Conservation (phyloP, 2,329 filamentous ascomycete species). For the Colletotrichum horii region DNA sequence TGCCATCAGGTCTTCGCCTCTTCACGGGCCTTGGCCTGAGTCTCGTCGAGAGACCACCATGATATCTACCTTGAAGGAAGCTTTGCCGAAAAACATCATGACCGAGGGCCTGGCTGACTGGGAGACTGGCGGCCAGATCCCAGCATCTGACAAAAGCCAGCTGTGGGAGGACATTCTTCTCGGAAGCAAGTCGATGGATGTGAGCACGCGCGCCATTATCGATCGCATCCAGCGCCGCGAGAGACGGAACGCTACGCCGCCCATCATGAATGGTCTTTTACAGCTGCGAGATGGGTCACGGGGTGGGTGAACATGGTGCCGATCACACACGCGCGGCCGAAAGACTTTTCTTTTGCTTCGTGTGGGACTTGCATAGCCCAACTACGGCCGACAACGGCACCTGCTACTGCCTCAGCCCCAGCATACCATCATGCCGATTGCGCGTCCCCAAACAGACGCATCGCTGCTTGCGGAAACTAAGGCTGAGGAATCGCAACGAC, state of each 20-base stretch:
- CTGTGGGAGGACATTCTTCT: conserved; percentile 27
- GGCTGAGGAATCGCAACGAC: neutral
- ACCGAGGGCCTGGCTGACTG: conserved; percentile 49
- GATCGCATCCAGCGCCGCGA: conserved; percentile 3
- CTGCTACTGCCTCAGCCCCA: neutral
- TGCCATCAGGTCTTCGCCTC: conserved; percentile 37
- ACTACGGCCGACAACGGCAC: neutral
- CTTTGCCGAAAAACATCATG: conserved; percentile 43
- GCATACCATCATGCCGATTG: neutral
- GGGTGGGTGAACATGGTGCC: neutral
- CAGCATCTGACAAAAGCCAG: conserved; percentile 22
- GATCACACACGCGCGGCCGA: neutral
- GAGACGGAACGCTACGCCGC: neutral
- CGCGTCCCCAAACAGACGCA: neutral
- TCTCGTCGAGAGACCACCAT: conserved; percentile 32
- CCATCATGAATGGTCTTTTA: conserved; percentile 17
- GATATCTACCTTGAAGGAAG: conserved; percentile 39
- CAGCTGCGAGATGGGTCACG: conserved; percentile 1
- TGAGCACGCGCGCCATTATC: neutral
- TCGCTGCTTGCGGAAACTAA: neutral
- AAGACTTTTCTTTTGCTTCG: neutral
- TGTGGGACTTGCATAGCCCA: neutral
- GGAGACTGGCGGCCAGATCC: conserved; percentile 34
- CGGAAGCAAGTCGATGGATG: conserved; percentile 14
- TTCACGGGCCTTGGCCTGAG: conserved; percentile 48